phyloP scores from a whole-genome alignment of 495 filamentous ascomycete genomes.

The Entonaema liquescens region DNA sequence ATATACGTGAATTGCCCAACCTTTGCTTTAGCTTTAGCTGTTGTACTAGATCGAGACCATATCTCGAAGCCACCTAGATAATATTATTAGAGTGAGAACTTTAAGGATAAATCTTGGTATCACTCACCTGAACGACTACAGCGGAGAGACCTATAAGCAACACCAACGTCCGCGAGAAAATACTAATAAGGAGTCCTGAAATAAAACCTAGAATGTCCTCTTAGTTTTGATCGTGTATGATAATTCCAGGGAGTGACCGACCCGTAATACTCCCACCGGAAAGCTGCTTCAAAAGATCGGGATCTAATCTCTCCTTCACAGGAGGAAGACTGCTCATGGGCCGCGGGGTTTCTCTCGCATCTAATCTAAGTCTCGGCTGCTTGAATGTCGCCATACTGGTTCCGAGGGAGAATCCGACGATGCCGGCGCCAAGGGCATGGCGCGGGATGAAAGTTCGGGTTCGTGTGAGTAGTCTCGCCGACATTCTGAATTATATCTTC shows the following conservation, averaged over 20 bases:
- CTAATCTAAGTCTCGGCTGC: conserved; percentile 29
- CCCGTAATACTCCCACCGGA: conserved; percentile 74
- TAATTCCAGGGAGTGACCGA: conserved; percentile 30
- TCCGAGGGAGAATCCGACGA: conserved; percentile 39
- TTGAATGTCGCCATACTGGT: conserved; percentile 36
- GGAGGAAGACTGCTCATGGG: conserved; percentile 23
- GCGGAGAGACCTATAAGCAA: conserved; percentile 75
- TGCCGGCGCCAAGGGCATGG: conserved; percentile 34
- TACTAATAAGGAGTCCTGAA: conserved; percentile 72
- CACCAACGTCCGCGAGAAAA: conserved; percentile 79
- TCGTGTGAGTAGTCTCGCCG: conserved; percentile 28
- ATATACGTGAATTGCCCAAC: conserved; percentile 63
- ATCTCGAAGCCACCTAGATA: conserved; percentile 70
- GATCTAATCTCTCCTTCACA: conserved; percentile 52
- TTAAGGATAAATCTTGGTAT: background rate
- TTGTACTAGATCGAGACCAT: conserved; percentile 72
- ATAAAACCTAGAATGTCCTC: conserved; percentile 62
- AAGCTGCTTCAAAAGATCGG: conserved; percentile 69
- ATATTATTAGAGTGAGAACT: conserved; percentile 12
- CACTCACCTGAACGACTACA: conserved; percentile 70
- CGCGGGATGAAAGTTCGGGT: conserved; percentile 24
- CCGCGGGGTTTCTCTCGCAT: conserved; percentile 30
- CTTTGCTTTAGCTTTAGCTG: conserved; percentile 50
- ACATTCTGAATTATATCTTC: conserved; percentile 16
- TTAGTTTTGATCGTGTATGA: background rate